Percentiles rank a stretch among this genome's conserved stretches.
These are phyloP conservation scores for Ascochyta koolunga DNA, from an alignment of 2,329 filamentous ascomycete genomes.

Conservation along the genomic window DNA sequence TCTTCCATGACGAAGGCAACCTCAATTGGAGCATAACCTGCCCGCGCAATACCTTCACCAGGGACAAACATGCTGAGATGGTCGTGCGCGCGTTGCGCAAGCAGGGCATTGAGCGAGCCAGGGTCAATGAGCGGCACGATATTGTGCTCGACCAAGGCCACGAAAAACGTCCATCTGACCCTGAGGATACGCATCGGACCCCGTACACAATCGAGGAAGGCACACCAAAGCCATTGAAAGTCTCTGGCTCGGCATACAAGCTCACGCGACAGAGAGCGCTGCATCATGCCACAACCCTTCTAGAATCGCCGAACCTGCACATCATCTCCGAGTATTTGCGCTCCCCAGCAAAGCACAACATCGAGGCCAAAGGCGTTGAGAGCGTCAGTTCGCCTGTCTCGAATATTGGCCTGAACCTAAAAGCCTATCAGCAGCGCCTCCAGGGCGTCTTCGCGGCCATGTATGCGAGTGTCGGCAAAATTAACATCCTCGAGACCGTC, in stretches of 20 bases:
- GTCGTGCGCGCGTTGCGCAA: constrained; percentile 78
- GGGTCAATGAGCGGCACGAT: constrained; percentile 90
- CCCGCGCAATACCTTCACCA: constrained; percentile 75
- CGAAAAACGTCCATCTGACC: constrained; percentile 31
- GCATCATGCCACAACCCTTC: constrained; percentile 90
- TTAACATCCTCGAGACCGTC: constrained; percentile 53
- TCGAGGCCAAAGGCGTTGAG: constrained; percentile 84
- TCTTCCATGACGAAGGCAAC: constrained; percentile 93
- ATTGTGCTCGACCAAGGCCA: constrained; percentile 73
- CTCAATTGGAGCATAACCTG: constrained; percentile 94
- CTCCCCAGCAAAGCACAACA: constrained; percentile 77
- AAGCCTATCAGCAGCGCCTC: constrained; percentile 53
- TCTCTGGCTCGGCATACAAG: constrained; percentile 96
- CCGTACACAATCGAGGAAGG: constrained; percentile 48
- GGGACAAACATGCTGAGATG: constrained; percentile 90
- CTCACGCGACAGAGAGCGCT: constrained; percentile 79
- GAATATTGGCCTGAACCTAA: constrained; percentile 70
- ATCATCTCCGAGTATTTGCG: constrained; percentile 72
- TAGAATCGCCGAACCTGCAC: constrained; percentile 75
- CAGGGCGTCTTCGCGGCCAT: constrained; percentile 67
- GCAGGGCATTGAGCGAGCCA: constrained; percentile 64
- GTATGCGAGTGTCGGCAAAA: constrained; percentile 60
- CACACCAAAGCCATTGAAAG: constrained; percentile 63
- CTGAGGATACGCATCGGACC: constrained; percentile 52
- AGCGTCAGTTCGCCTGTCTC: constrained; percentile 85